phyloP scores from a whole-genome alignment of 2,329 filamentous ascomycete genomes.

The Penicillium sclerotiorum region DNA sequence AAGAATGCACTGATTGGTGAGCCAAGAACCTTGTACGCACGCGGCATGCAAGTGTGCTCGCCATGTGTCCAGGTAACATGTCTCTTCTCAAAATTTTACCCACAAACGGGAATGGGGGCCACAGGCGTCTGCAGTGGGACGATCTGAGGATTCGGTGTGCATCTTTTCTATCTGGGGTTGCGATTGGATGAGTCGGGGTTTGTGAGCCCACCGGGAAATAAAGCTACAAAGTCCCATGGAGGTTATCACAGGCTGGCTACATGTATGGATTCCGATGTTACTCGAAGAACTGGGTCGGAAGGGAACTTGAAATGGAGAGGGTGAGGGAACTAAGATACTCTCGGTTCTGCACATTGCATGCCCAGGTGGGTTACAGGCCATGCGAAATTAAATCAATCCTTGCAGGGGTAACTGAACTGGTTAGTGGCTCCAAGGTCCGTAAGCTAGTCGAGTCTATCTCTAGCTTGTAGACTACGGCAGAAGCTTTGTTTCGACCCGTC shows the following conservation, averaged over 20 bases:
- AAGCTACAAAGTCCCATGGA: too few relatives aligned
- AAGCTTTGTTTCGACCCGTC: background rate
- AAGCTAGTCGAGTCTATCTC: constrained; percentile 1
- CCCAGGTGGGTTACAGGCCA: too few relatives aligned
- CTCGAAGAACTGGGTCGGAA: too few relatives aligned
- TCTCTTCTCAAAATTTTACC: constrained; percentile 17
- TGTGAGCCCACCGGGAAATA: background rate
- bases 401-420: too few relatives aligned
- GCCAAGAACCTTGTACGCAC: background rate
- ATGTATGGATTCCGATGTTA: too few relatives aligned
- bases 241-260: too few relatives aligned
- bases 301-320: too few relatives aligned
- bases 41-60: constrained; percentile 17
- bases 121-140: constrained; percentile 2
- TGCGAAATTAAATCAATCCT: too few relatives aligned
- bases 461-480: background rate
- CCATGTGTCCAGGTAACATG: constrained; percentile 28
- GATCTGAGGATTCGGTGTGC: background rate
- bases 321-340: too few relatives aligned
- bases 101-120: constrained; percentile 4
- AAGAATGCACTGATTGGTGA: background rate
- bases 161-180: too few relatives aligned
- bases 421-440: background rate
- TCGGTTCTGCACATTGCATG: too few relatives aligned
- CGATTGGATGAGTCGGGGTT: background rate